Evolutionary conservation across 208 protist species (phyloP), one percentile per base, ranked within the genome.

Genomic region (Leishmania mexicana): DNA sequence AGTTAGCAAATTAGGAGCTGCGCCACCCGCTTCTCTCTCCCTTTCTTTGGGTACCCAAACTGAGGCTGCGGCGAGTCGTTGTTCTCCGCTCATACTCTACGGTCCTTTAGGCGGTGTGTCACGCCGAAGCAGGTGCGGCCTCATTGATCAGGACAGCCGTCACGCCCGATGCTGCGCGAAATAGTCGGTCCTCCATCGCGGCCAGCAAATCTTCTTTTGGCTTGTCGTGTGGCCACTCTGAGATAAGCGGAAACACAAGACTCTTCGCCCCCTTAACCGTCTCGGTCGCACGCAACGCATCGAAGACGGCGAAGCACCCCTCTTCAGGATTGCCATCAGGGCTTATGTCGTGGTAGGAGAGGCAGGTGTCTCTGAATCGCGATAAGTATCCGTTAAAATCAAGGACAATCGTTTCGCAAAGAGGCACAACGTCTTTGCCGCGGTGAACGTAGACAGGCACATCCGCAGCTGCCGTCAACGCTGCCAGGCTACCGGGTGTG

Each of bases 121-220:
- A 19, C 24, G 19, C 47, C 13, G 51, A 38, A 42, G 62, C 47
- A 31, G 71, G 38, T 17, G 67, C 45, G n/a, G 75, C 73, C 73
- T 83, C 78, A 64, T 86, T 86, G 10, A 58, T 86, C 57, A 89
- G 58, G 35, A 84, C 54, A 10, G 92, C 95, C 6, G 93, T 87
- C 72, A 87, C 84, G 68, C 96, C 96, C 15, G 96, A 98, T 17
- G 96, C 96, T 5, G 96, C 95, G 53, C 96, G 94, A 77, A 97
- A 98, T 1, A 98, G 84, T 35, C 96, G 88, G 83, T 98, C 96
- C 68, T 97, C 94, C 11, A 98, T 92, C 15, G 96, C 95, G 5
- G 68, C 91, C 47, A 97, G 71, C 42, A 98, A 83, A 38, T 97
- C 94, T 7, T 60, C 68, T 65, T 94, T 84, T 3, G 76, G 84